Base-by-base conservation (phyloP, 2,329 filamentous ascomycete species). In the Aspergillus transmontanensis region DNA sequence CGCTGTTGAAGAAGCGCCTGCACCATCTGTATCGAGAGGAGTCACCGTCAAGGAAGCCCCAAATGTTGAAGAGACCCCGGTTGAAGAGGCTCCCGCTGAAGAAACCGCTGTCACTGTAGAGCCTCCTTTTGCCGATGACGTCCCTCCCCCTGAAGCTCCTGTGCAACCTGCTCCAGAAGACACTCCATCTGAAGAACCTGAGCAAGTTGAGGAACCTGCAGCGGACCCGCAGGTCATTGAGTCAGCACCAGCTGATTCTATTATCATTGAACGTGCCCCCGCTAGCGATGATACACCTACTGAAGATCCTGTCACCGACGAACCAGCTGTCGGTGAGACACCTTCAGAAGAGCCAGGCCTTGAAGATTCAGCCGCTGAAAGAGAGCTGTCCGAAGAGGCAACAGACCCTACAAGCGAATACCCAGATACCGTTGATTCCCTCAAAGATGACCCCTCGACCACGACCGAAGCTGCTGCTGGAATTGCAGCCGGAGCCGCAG, bases 121-220 rank as follows among this genome's bases (percentile, higher is more conserved):
- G 41, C n/a, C 58, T n/a, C 12, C 48, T 26, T 53, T 30, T 26
- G 60, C 21, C 6, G 65, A 65, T n/a, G 65, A 67, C 26, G 36
- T 61, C 26, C 30, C 62, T 23, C 34, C 63, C 21, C 26, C 50
- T 19, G 63, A 57, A 46, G 60, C 62, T 3, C 16, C 54, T 30
- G 21, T 50, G 28, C 64, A 68, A 32, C 11, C 65, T 51, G 45
- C 65, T 5, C 43, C 63, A 21, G 65, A 68, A 56, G 64, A 69
- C 56, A 59, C 50, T 36, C 51, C 64, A 12, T 32, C 54, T 46
- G 60, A 56, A 43, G 65, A 67, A 46, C 45, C 50, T 32, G 50
- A 51, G 14, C 53, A 55, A 21, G 41, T 51, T 43, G 62, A 60
- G 34, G 62, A 64, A 12, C 39, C 60, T 19, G 6, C 26, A 43